Conservation (phyloP, 169 alveolate genomes). For the Perkinsus marinus region DNA sequence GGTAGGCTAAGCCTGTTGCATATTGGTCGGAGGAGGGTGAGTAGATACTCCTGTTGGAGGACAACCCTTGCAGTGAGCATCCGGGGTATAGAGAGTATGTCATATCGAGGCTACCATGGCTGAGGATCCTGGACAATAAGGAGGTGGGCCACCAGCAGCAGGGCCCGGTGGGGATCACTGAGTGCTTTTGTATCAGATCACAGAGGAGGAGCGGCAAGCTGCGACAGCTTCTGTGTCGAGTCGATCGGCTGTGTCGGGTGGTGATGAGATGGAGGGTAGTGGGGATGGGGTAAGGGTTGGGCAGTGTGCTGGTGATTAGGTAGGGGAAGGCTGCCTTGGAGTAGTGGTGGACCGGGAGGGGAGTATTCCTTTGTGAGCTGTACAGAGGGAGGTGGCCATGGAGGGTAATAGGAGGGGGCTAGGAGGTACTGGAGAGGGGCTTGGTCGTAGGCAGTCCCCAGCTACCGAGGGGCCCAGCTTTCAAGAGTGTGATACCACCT, state of each 20-base stretch:
- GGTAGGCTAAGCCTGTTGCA: too few species aligned
- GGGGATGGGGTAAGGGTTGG: neutral
- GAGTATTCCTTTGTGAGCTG: neutral
- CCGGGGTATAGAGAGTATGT: constrained; percentile 43
- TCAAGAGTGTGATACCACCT: too few species aligned
- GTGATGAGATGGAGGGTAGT: neutral
- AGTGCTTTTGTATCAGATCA: neutral
- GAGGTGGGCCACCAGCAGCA: constrained; percentile 34
- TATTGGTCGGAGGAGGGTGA: neutral
- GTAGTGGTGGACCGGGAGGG: too few species aligned
- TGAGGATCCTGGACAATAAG: constrained; percentile 52
- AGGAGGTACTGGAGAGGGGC: too few species aligned
- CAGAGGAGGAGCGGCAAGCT: neutral
- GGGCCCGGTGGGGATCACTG: neutral
- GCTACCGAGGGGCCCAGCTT: too few species aligned
- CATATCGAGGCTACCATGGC: constrained; percentile 47
- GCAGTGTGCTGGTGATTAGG: neutral
- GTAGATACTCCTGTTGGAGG: constrained; percentile 52
- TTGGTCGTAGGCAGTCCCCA: too few species aligned
- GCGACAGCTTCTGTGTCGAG: neutral
- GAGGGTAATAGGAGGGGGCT: too few species aligned
- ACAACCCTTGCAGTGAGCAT: constrained; percentile 55
- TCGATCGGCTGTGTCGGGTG: too few species aligned
- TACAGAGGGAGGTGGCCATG: neutral
- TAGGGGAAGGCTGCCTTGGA: neutral